These are phyloP conservation scores for Naumovozyma dairenensis DNA, from an alignment of 805 yeast genomes.

Conservation along the genomic window DNA sequence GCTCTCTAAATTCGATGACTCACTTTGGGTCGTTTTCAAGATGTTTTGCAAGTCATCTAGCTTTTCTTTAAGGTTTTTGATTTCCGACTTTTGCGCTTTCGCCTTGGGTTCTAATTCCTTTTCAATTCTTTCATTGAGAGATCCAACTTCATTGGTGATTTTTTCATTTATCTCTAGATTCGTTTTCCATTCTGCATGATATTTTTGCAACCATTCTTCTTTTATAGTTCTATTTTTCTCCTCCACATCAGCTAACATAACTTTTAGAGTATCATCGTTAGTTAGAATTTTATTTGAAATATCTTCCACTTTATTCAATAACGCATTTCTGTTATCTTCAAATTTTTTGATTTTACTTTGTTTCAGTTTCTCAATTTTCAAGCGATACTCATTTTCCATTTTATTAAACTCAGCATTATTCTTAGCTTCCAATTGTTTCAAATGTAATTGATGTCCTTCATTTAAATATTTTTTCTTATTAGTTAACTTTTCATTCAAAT, in stretches of 20 bases:
- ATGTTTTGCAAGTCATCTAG: slow-evolving; percentile 16
- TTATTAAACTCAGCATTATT: slow-evolving; percentile 32
- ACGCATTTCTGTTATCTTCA: slow-evolving; percentile 23
- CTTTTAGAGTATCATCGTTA: slow-evolving; percentile 13
- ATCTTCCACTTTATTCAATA: slow-evolving; percentile 25
- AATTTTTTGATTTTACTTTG: slow-evolving; percentile 27
- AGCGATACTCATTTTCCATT: slow-evolving; percentile 26
- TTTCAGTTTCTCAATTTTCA: slow-evolving; percentile 33
- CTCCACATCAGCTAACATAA: slow-evolving; percentile 13
- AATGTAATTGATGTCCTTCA: slow-evolving; percentile 28
- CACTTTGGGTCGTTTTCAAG: slow-evolving; percentile 17
- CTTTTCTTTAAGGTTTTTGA: slow-evolving; percentile 8
- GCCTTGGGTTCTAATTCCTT: slow-evolving; percentile 9
- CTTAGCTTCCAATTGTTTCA: slow-evolving; percentile 27
- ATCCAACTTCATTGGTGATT: slow-evolving; percentile 19
- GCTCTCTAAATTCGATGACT: slow-evolving; percentile 19
- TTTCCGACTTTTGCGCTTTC: slow-evolving; percentile 5
- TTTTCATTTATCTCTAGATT: slow-evolving; percentile 23
- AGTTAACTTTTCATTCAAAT: slow-evolving; percentile 22
- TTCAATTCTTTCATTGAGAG: slow-evolving; percentile 9
- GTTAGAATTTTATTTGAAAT: slow-evolving; percentile 18
- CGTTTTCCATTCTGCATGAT: slow-evolving; percentile 23
- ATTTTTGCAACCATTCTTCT: slow-evolving; percentile 20
- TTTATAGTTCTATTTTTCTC: slow-evolving; percentile 11
- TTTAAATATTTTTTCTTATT: slow-evolving; percentile 18